Evolutionary conservation across 2,329 filamentous ascomycete species (phyloP).

Genomic region (Colletotrichum navitas): DNA sequence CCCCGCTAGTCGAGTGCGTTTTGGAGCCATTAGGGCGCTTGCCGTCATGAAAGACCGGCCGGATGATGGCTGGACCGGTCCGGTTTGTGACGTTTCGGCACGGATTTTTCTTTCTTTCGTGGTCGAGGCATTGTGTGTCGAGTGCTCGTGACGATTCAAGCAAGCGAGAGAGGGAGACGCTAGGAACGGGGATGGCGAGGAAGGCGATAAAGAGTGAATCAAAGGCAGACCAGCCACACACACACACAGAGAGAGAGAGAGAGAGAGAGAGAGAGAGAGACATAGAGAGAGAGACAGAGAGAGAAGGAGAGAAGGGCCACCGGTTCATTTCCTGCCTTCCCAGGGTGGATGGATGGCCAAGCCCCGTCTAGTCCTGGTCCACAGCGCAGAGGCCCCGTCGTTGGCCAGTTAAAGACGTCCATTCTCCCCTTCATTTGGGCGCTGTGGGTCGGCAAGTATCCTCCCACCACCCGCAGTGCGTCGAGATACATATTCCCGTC

Average conservation of each 20-base stretch:
- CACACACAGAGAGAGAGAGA: neutral
- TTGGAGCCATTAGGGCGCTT: neutral
- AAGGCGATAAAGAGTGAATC: no score
- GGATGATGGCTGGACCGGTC: neutral
- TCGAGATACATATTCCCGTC: slow-evolving; percentile 5
- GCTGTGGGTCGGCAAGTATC: slow-evolving; percentile 19
- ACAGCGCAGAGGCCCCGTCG: neutral
- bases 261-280: neutral
- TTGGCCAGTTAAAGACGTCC: slow-evolving; percentile 18
- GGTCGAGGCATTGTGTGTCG: neutral
- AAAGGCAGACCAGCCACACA: no score
- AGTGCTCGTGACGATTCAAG: neutral
- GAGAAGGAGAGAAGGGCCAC: neutral
- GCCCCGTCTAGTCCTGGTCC: slow-evolving; percentile 23
- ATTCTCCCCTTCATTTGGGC: slow-evolving; percentile 16
- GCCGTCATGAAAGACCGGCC: neutral
- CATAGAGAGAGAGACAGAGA: neutral
- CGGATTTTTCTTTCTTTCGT: neutral
- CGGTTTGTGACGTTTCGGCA: neutral
- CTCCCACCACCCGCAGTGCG: neutral
- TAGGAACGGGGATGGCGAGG: neutral
- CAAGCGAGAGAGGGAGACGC: neutral
- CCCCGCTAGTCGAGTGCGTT: neutral
- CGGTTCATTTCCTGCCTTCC: slow-evolving; percentile 27
- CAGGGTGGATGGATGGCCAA: slow-evolving; percentile 18